A percentile compares a stretch with the other conserved stretches of the same genome.
Evolutionary conservation across 805 yeast genomes (phyloP).

Genomic region (Sugiyamaella floridensis): DNA sequence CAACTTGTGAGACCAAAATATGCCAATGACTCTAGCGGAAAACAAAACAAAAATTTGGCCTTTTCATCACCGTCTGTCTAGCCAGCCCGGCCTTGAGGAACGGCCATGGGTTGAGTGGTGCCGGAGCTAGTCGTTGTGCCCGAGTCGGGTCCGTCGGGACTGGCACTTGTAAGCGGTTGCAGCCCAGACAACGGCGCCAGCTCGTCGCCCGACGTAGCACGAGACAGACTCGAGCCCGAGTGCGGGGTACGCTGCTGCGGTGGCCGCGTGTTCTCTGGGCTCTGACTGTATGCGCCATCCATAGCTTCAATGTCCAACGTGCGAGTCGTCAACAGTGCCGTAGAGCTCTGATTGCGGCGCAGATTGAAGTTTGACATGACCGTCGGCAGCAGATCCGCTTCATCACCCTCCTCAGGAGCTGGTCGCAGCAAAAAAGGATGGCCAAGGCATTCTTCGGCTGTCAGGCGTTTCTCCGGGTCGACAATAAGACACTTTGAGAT

Average conservation of each 20-base stretch:
- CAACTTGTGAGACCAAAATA: too few species aligned
- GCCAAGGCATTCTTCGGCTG: constrained; percentile 37
- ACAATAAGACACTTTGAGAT: constrained; percentile 46
- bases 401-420: constrained; percentile 14
- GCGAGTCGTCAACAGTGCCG: constrained; percentile 5
- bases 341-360: constrained; percentile 10
- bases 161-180: constrained; percentile 1
- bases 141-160: neutral
- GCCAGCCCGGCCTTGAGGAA: neutral
- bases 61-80: too few species aligned
- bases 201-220: constrained; percentile 8
- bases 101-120: neutral
- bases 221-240: constrained; percentile 4
- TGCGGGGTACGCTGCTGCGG: constrained; percentile 5
- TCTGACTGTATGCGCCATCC: constrained; percentile 30
- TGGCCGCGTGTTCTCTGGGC: constrained; percentile 23
- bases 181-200: neutral
- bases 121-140: neutral
- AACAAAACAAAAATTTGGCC: too few species aligned
- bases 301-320: constrained; percentile 18
- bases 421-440: constrained; percentile 38
- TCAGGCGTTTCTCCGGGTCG: constrained; percentile 41
- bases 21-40: too few species aligned
- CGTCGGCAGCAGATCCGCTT: constrained; percentile 30
- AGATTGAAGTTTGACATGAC: constrained; percentile 22